phyloP scores from a whole-genome alignment of 805 yeast species.

The Myxozyma neglecta region DNA sequence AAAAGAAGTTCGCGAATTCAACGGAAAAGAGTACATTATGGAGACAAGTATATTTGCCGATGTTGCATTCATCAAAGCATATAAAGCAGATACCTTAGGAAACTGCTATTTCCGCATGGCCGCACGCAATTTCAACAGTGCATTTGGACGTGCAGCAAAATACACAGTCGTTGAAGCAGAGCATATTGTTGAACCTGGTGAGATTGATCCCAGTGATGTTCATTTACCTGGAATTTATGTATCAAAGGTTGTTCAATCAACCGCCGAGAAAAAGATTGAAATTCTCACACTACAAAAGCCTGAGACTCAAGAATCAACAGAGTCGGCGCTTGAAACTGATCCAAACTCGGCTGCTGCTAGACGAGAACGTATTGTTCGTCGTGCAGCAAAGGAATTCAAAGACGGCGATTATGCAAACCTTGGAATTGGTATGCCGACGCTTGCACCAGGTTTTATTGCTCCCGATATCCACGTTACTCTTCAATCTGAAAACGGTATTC shows the following conservation, averaged over 20 bases:
- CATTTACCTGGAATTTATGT: constrained; percentile 53
- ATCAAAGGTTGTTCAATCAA: constrained; percentile 44
- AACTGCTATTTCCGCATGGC: constrained; percentile 51
- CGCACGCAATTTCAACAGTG: constrained; percentile 49
- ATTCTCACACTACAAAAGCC: constrained; percentile 32
- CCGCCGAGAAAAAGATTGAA: constrained; percentile 48
- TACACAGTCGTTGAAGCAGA: constrained; percentile 54
- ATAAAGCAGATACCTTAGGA: constrained; percentile 51
- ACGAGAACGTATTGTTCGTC: constrained; percentile 44
- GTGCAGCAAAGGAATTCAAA: constrained; percentile 50
- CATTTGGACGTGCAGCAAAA: constrained; percentile 49
- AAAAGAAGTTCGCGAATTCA: constrained; percentile 47
- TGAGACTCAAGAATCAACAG: constrained; percentile 5
- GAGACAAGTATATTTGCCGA: constrained; percentile 49
- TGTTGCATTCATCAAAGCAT: constrained; percentile 51
- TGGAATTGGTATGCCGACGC: constrained; percentile 55
- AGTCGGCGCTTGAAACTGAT: constrained; percentile 8
- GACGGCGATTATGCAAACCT: constrained; percentile 49
- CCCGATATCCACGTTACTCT: constrained; percentile 43
- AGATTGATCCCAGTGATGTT: constrained; percentile 47
- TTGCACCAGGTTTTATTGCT: constrained; percentile 48
- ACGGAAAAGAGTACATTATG: constrained; percentile 47
- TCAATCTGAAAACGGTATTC: constrained; percentile 53
- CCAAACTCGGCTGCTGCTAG: constrained; percentile 29
- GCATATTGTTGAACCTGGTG: constrained; percentile 50